Evolutionary conservation across 2,329 filamentous ascomycete species (phyloP).

Genomic region (Alternaria burnsii): DNA sequence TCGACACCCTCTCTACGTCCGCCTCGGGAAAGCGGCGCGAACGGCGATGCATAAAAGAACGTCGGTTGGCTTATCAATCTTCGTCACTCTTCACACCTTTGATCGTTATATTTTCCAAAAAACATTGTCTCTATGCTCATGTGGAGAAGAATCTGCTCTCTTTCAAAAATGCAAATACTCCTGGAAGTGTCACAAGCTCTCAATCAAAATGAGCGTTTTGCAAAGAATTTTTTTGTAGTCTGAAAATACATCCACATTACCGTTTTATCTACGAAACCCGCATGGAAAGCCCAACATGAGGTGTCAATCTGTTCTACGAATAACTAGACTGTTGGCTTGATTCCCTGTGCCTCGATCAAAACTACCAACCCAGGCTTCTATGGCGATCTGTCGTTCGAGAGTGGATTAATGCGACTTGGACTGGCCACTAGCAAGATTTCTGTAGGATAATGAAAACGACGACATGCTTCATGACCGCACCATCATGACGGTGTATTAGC

Average conservation of each 20-base stretch:
- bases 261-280: background rate
- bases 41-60: background rate
- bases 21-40: background rate
- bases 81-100: background rate
- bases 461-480: background rate
- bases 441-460: background rate
- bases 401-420: background rate
- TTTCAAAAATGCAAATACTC: background rate
- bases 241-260: background rate
- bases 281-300: background rate
- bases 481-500: background rate
- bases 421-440: background rate
- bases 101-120: no score
- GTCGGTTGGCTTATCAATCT: rapidly evolving
- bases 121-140: no score
- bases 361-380: background rate
- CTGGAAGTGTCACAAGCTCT: no score
- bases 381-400: background rate
- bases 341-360: background rate
- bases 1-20: rapidly evolving
- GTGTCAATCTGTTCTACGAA: background rate
- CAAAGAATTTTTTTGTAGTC: no score
- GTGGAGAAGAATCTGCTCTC: background rate
- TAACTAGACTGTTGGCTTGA: background rate
- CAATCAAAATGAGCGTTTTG: no score